These are phyloP conservation scores for Barnettozyma wickerhamii DNA, from an alignment of 805 yeast genomes.

Conservation along the genomic window DNA sequence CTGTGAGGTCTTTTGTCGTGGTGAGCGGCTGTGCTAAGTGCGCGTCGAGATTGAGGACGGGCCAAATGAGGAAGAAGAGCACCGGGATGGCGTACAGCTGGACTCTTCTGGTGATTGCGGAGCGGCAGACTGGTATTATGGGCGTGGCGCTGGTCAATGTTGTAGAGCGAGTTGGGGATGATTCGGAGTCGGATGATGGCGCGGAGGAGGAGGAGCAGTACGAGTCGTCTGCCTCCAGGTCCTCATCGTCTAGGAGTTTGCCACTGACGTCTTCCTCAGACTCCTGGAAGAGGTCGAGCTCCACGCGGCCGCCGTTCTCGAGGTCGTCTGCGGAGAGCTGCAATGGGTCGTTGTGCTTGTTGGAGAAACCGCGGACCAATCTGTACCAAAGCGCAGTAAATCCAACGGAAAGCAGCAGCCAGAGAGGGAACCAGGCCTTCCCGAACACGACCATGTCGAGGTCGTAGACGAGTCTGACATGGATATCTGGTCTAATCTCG, in stretches of 20 bases:
- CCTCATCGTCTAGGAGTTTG: constrained; percentile 2
- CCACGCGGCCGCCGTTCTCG: constrained; percentile 6
- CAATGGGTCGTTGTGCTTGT: constrained; percentile 29
- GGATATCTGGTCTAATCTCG: constrained; percentile 47
- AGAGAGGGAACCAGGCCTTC: constrained; percentile 13
- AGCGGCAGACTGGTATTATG: constrained; percentile 7
- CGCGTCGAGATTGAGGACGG: constrained; percentile 43
- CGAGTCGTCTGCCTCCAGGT: constrained; percentile 16
- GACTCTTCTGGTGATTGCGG: constrained; percentile 13
- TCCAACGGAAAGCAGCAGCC: constrained; percentile 13
- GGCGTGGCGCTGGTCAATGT: not conserved
- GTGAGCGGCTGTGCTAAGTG: constrained; percentile 37
- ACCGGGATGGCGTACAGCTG: constrained; percentile 26
- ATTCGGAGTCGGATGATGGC: not conserved
- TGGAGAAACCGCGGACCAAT: constrained; percentile 24
- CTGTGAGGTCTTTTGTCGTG: constrained; percentile 45
- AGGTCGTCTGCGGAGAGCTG: constrained; percentile 10
- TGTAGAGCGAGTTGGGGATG: not conserved
- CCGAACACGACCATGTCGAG: constrained; percentile 39
- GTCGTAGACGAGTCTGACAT: constrained; percentile 41
- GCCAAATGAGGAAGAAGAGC: constrained; percentile 42
- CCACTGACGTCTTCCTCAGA: not conserved
- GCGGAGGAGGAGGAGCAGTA: not conserved
- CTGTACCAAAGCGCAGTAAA: constrained; percentile 17
- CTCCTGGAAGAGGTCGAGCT: not conserved